These are phyloP conservation scores for Friedmanniomyces simplex DNA, from an alignment of 495 filamentous ascomycete species.

Conservation along the genomic window DNA sequence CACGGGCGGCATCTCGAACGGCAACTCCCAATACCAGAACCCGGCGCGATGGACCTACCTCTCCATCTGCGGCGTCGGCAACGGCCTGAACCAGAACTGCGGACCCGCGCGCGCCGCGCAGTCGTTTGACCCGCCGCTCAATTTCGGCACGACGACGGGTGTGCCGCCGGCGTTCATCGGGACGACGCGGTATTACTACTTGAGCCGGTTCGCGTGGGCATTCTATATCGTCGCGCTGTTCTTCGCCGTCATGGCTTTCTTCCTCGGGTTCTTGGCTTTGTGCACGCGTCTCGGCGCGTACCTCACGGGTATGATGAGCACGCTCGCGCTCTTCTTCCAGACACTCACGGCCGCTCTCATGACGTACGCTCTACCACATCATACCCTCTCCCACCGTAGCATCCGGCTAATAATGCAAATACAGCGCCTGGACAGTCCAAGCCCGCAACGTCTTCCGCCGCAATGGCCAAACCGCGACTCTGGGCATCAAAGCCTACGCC, in stretches of 20 bases:
- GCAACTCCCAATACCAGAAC: conserved; percentile 37
- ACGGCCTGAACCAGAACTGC: conserved; percentile 48
- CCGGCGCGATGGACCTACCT: conserved; percentile 81
- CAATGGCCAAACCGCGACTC: conserved; percentile 44
- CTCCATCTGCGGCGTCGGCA: conserved; percentile 50
- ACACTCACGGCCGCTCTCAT: conserved; percentile 53
- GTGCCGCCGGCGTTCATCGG: conserved; percentile 48
- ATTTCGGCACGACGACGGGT: conserved; percentile 48
- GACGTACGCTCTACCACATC: conserved; percentile 46
- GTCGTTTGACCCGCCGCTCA: conserved; percentile 57
- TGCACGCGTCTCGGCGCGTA: conserved; percentile 52
- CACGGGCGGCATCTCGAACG: conserved; percentile 52
- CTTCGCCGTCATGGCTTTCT: conserved; percentile 50
- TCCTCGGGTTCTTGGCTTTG: conserved; percentile 51
- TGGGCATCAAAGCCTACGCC: conserved; percentile 67
- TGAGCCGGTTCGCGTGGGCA: conserved; percentile 59
- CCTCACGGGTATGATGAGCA: conserved; percentile 44
- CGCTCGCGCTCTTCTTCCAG: conserved; percentile 52
- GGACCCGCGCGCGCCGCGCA: conserved; percentile 44
- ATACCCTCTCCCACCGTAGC: neutral
- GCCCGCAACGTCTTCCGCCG: conserved; percentile 59
- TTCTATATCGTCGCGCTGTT: conserved; percentile 60
- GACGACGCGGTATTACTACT: conserved; percentile 51
- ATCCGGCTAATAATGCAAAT: conserved; percentile 19
- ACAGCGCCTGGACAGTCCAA: conserved; percentile 63